Base-by-base conservation (phyloP, 352 stramenopile species). In the Aphanomyces invadans region DNA sequence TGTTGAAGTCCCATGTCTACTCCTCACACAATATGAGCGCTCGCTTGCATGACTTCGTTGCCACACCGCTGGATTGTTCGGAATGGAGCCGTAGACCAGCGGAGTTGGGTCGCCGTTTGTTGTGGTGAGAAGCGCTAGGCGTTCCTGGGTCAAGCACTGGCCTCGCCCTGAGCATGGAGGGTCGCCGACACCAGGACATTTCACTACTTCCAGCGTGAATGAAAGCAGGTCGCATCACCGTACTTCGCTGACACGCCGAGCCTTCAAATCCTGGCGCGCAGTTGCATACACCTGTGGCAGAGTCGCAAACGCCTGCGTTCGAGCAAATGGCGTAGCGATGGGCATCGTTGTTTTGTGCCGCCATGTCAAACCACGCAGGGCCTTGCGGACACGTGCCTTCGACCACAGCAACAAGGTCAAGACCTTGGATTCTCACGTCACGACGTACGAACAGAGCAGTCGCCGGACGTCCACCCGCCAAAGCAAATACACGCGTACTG, bases 1-100 rank as follows among this genome's bases (percentile, higher is more conserved):
- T 90, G 73, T 91, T 79, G 21, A 80, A 80, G 67, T 96, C 90
- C 90, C 90, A 97, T 4, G 79, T 88, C 45, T 68, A 62, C 5
- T 7, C 4, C 15, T 48, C 21, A 7, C n/a, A 51, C 55, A 52
- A 23, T 56, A 15, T 42, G 7, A 42, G n/a, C n/a, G n/a, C n/a
- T n/a, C n/a, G n/a, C n/a, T n/a, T 12, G 39, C 39, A n/a, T 48
- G 39, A n/a, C n/a, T 48, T 48, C 12, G n/a, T 12, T 48, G 39
- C 12, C 39, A 48, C n/a, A 61, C 45, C 25, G 33, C 70, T 0
- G 81, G 79, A 48, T 80, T 76, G 71, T 90, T 90, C 23, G 81
- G 81, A n/a, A 74, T 83, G 10, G 60, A 65, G 32, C 83, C 80
- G 68, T 90, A 92, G n/a, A 76, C 80, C 62, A 83, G 67, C 31